These are phyloP conservation scores for Trichoderma sp. DNA, from an alignment of 2,329 filamentous ascomycete genomes.

Conservation along the genomic window DNA sequence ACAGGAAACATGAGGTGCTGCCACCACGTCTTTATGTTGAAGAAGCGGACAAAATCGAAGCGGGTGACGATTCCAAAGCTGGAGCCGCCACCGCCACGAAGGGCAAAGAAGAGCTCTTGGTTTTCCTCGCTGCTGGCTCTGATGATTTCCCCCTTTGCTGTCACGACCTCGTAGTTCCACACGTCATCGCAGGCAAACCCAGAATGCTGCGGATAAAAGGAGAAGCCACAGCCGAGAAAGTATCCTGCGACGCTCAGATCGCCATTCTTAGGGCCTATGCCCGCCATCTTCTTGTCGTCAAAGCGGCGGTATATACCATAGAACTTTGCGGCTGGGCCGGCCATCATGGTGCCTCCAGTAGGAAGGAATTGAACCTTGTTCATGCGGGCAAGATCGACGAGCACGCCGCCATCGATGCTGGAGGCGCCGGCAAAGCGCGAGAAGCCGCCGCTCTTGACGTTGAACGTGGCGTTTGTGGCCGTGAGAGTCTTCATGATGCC, in stretches of 20 bases:
- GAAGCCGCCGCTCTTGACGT: conserved; percentile 56
- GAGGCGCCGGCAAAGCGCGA: conserved; percentile 47
- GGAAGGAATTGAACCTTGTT: conserved; percentile 38
- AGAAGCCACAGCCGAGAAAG: conserved; percentile 51
- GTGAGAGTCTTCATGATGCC: conserved; percentile 27
- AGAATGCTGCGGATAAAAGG: conserved; percentile 47
- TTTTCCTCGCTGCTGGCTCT: conserved; percentile 39
- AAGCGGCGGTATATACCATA: conserved; percentile 44
- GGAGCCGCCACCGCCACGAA: conserved; percentile 44
- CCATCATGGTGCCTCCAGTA: conserved; percentile 39
- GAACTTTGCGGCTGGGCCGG: conserved; percentile 50
- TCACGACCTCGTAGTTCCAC: conserved; percentile 29
- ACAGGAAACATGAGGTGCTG: conserved; percentile 28
- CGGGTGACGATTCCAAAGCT: conserved; percentile 45
- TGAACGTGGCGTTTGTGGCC: conserved; percentile 40
- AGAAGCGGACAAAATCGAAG: conserved; percentile 36
- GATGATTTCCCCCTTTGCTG: conserved; percentile 48
- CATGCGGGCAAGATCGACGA: conserved; percentile 47
- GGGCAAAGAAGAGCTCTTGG: conserved; percentile 47
- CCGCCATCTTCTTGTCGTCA: conserved; percentile 41
- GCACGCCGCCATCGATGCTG: conserved; percentile 44
- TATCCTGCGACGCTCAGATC: conserved; percentile 49
- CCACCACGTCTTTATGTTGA: conserved; percentile 37
- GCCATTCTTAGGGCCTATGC: conserved; percentile 44
- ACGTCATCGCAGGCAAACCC: conserved; percentile 34